Percentiles rank a stretch among this genome's conserved stretches.
These are phyloP conservation scores for Salix dunnii DNA, from an alignment of 345 rosid species.

Conservation along the genomic window DNA sequence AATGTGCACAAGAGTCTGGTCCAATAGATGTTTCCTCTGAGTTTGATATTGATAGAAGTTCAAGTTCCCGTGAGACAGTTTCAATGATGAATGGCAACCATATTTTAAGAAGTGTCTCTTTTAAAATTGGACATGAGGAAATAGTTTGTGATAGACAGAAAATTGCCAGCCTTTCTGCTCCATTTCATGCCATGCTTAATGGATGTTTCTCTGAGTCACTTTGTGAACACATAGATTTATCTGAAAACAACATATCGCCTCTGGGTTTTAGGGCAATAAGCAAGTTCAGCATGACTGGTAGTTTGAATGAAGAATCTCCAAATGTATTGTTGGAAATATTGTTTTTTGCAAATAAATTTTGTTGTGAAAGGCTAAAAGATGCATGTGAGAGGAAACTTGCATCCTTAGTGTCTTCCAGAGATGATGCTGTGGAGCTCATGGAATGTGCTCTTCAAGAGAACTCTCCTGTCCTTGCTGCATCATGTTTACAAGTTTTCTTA, in stretches of 20 bases:
- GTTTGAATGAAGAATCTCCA: conserved; percentile 49
- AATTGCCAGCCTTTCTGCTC: conserved; percentile 78
- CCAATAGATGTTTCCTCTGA: conserved; percentile 62
- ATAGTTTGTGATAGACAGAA: conserved; percentile 76
- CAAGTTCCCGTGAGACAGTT: conserved; percentile 31
- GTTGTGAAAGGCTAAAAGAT: conserved; percentile 88
- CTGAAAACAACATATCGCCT: conserved; percentile 71
- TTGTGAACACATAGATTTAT: conserved; percentile 75
- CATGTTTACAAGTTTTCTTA: conserved; percentile 81
- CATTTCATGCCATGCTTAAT: conserved; percentile 87
- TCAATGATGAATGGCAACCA: conserved; percentile 28
- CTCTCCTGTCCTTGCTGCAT: conserved; percentile 74
- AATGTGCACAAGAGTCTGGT: conserved; percentile 65
- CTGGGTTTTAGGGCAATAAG: conserved; percentile 63
- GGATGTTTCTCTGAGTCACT: conserved; percentile 84
- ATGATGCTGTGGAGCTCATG: conserved; percentile 84
- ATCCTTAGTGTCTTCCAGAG: conserved; percentile 57
- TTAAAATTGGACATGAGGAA: conserved; percentile 70
- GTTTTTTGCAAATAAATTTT: conserved; percentile 83
- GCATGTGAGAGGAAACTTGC: conserved; percentile 83
- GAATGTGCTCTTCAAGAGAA: conserved; percentile 82
- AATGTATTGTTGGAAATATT: conserved; percentile 73
- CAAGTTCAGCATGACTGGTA: conserved; percentile 64
- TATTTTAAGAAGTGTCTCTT: conserved; percentile 42
- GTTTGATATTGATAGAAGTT: conserved; percentile 35